phyloP scores from a whole-genome alignment of 495 filamentous ascomycete genomes.

The Neurospora sp. region DNA sequence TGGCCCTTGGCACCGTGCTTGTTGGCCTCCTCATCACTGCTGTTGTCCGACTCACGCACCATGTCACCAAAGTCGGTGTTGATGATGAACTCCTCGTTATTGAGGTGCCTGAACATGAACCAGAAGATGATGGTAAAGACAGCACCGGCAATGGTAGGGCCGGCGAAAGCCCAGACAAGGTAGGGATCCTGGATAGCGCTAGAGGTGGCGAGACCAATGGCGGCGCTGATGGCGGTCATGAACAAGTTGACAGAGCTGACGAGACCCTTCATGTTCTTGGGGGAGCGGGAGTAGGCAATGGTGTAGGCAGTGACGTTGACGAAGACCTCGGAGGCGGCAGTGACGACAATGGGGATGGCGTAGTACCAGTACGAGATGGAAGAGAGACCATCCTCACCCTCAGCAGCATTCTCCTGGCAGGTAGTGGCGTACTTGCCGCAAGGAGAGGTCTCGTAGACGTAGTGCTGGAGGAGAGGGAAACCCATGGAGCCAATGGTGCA shows the following conservation, averaged over 20 bases:
- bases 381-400: constrained; percentile 33
- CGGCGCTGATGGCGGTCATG: constrained; percentile 44
- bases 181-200: constrained; percentile 51
- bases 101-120: constrained; percentile 35
- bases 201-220: constrained; percentile 45
- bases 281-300: constrained; percentile 60
- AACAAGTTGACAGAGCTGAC: constrained; percentile 52
- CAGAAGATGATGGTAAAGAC: constrained; percentile 34
- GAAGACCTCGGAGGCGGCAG: constrained; percentile 57
- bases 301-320: constrained; percentile 59
- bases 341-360: constrained; percentile 34
- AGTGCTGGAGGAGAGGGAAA: constrained; percentile 59
- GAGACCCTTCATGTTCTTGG: constrained; percentile 56
- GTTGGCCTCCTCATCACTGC: constrained; percentile 27
- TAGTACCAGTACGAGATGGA: constrained; percentile 31
- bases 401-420: constrained; percentile 27
- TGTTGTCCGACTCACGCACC: constrained; percentile 29
- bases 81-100: constrained; percentile 35
- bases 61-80: constrained; percentile 27
- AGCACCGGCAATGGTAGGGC: constrained; percentile 34
- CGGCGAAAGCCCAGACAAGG: constrained; percentile 45
- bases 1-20: background rate
- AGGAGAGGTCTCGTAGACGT: constrained; percentile 52
- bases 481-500: constrained; percentile 50
- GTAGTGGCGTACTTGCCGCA: constrained; percentile 35